Evolutionary conservation across 1,284 basidiomycete species (phyloP).

Genomic region (Leccinum fuscescens): DNA sequence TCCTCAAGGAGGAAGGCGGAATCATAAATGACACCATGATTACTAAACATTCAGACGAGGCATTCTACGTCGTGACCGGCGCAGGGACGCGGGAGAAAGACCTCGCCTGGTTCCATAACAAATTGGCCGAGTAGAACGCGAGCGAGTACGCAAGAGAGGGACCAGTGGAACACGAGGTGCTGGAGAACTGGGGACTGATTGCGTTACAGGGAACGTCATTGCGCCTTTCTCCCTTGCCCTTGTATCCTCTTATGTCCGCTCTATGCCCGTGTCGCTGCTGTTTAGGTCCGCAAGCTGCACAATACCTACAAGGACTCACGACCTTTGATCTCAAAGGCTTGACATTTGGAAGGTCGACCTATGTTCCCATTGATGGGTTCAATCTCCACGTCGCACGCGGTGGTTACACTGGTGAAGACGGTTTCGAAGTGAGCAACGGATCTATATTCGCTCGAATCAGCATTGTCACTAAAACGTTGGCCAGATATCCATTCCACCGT

Average conservation of each 20-base stretch:
- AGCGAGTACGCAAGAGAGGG: conserved; percentile 49
- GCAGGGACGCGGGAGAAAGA: conserved; percentile 86
- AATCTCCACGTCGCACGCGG: conserved; percentile 92
- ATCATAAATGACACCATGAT: conserved; percentile 94
- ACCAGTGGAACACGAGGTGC: conserved; percentile 75
- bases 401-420: conserved; percentile 98
- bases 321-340: conserved; percentile 70
- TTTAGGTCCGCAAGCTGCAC: conserved; percentile 80
- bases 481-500: conserved; percentile 88
- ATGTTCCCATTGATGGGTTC: conserved; percentile 73
- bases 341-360: conserved; percentile 80
- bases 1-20: conserved; percentile 87
- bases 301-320: conserved; percentile 74
- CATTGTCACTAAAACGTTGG: not conserved
- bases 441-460: not conserved
- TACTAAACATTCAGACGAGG: conserved; percentile 76
- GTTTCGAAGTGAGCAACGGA: conserved; percentile 74
- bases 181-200: conserved; percentile 86
- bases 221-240: not conserved
- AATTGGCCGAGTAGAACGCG: conserved; percentile 76
- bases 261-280: not conserved
- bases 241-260: not conserved
- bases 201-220: conserved; percentile 76
- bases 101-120: conserved; percentile 71
- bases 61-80: conserved; percentile 96